Evolutionary conservation across 371 early-diverging fungal genomes (phyloP).

Genomic region (Mortierella sp.): DNA sequence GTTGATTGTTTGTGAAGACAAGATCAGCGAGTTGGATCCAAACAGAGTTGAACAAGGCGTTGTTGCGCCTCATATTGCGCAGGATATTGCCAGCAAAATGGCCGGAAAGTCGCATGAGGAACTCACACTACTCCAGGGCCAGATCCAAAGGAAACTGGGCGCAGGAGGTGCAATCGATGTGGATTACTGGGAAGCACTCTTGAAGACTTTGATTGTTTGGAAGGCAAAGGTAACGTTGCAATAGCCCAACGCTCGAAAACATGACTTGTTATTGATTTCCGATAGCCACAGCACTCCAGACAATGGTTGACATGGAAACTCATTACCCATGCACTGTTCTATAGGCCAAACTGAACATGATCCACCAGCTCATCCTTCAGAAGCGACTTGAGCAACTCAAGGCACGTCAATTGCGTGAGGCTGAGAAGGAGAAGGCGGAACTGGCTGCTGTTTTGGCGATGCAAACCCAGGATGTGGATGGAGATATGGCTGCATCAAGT

Average conservation of each 20-base stretch:
- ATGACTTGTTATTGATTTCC: no score
- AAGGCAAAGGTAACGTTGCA: constrained; percentile 71
- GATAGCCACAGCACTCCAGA: no score
- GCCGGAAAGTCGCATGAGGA: constrained; percentile 79
- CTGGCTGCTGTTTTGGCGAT: constrained; percentile 66
- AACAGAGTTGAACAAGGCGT: constrained; percentile 30
- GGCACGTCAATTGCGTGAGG: constrained; percentile 69
- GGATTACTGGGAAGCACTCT: constrained; percentile 93
- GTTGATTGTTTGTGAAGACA: constrained; percentile 84
- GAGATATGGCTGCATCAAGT: constrained; percentile 27
- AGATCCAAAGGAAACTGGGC: constrained; percentile 77
- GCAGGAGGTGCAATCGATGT: constrained; percentile 84
- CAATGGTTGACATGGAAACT: no score
- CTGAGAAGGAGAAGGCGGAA: constrained; percentile 75
- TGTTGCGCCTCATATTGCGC: constrained; percentile 58
- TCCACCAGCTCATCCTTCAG: constrained; percentile 79
- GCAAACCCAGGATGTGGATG: constrained; percentile 62
- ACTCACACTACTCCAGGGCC: constrained; percentile 73
- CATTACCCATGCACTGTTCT: background rate
- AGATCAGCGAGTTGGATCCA: constrained; percentile 62
- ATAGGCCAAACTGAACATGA: constrained; percentile 71
- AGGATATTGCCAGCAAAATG: constrained; percentile 78
- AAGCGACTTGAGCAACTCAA: constrained; percentile 79
- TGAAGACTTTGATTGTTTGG: constrained; percentile 82
- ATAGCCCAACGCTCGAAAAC: background rate